Evolutionary conservation across 495 filamentous ascomycete species (phyloP).

Genomic region (Rusavskia elegans): DNA sequence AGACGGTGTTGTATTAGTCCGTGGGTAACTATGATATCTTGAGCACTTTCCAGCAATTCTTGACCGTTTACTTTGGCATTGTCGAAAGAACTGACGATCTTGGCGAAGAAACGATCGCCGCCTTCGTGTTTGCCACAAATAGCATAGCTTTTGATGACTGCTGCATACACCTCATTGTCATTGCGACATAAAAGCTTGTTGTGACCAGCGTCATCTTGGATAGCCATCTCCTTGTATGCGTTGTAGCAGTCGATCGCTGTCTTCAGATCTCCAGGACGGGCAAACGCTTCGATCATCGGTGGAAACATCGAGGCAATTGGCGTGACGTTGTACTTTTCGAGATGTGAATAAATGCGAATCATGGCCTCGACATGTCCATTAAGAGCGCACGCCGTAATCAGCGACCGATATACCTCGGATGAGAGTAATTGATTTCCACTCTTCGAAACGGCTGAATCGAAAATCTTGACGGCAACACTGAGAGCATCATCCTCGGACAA

Average conservation of each 20-base stretch:
- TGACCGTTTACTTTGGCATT: slow-evolving; percentile 37
- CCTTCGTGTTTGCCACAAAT: slow-evolving; percentile 61
- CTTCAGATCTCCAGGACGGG: slow-evolving; percentile 56
- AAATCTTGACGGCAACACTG: slow-evolving; percentile 66
- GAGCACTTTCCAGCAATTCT: slow-evolving; percentile 37
- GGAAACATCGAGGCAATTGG: slow-evolving; percentile 72
- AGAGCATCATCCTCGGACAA: slow-evolving; percentile 75
- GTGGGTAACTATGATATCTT: slow-evolving; percentile 50
- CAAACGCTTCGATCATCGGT: slow-evolving; percentile 85
- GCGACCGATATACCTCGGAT: slow-evolving; percentile 58
- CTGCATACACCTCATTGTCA: slow-evolving; percentile 73
- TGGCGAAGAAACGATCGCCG: slow-evolving; percentile 66
- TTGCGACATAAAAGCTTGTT: slow-evolving; percentile 54
- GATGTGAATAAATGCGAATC: slow-evolving; percentile 75
- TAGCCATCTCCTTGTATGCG: slow-evolving; percentile 72
- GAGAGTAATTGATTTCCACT: slow-evolving; percentile 39
- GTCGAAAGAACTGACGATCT: slow-evolving; percentile 42
- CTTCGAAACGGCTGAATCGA: slow-evolving; percentile 49
- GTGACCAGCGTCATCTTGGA: slow-evolving; percentile 62
- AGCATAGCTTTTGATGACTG: slow-evolving; percentile 75
- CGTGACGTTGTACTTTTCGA: slow-evolving; percentile 58
- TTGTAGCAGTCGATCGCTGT: slow-evolving; percentile 94
- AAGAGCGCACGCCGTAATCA: slow-evolving; percentile 75
- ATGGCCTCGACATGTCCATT: slow-evolving; percentile 67
- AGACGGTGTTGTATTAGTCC: slow-evolving; percentile 63